Base-by-base conservation (phyloP, 2,329 filamentous ascomycete genomes). In the Cucurbitaria berberidis region DNA sequence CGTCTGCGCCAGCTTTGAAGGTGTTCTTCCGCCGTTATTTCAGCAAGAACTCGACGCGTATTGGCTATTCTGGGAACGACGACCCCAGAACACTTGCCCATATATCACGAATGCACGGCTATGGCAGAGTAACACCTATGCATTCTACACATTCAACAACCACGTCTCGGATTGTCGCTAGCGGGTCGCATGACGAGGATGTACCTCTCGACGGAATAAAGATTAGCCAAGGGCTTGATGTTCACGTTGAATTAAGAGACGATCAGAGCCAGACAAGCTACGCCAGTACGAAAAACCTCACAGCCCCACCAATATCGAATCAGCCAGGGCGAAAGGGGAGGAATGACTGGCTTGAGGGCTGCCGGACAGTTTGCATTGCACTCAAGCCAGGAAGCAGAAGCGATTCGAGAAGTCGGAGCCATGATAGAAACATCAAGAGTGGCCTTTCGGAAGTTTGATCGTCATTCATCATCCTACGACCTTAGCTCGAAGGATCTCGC, bases 21-120 rank as follows among this genome's bases (percentile, higher is more conserved):
- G 69, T 76, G 16, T 76, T 79, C 57, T 77, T 79, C 67, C 65
- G 67, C n/a, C 71, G 68, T 16, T 78, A 77, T 60, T 68, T 78
- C 45, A 65, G 59, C 38, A 45, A 60, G 8, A 54, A 53, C 3
- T 47, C 32, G 15, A 52, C 52, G 6, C 55, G 55, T 10, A 52
- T 42, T 11, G 59, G 50, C 13, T 58, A 60, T 19, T 52, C 55
- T 5, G 53, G 30, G 5, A 45, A 48, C 1, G 41, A 39, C 4
- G 61, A 41, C 36, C 46, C 45, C 11, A 43, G 32, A 22, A 58
- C 45, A 34, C 49, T 54, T 3, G 26, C 29, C 6, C 22, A 38
- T 9, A 13, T 36, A 18, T 40, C 44, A 16, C 51, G 36, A 32
- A 48, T 51, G 19, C 41, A 27, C 22, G 34, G 27, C 34, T 48